Evolutionary conservation across 2,329 filamentous ascomycete species (phyloP).

Genomic region (Colletotrichum scovillei): DNA sequence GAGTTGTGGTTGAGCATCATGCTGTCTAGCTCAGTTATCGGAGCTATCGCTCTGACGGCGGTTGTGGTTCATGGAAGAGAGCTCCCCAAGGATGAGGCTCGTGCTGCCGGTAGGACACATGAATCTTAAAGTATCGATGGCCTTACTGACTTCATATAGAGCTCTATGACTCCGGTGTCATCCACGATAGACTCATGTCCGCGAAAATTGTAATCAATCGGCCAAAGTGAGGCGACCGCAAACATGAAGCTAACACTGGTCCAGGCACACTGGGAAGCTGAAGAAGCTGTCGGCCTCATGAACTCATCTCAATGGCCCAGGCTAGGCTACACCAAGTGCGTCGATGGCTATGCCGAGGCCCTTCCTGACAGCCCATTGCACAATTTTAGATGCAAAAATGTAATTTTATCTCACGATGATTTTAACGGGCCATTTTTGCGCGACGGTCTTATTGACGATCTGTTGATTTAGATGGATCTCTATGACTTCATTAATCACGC

Average conservation of each 20-base stretch:
- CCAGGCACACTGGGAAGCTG: conserved; percentile 35
- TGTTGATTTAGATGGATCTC: conserved; percentile 52
- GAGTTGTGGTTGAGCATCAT: conserved; percentile 14
- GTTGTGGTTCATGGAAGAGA: conserved; percentile 33
- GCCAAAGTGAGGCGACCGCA: fast-evolving
- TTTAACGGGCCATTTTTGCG: no score
- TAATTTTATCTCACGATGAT: neutral
- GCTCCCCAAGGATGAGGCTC: conserved; percentile 36
- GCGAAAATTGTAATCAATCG: conserved; percentile 28
- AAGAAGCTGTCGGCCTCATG: conserved; percentile 37
- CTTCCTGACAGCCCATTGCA: conserved; percentile 38
- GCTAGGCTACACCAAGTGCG: conserved; percentile 39
- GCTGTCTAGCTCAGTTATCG: conserved; percentile 34
- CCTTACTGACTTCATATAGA: conserved; percentile 16
- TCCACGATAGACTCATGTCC: conserved; percentile 39
- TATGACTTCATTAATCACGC: conserved; percentile 65
- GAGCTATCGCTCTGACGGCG: conserved; percentile 33
- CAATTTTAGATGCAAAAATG: conserved; percentile 40
- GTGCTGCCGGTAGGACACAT: conserved; percentile 33
- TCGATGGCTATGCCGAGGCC: conserved; percentile 38
- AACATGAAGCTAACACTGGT: neutral
- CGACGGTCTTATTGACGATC: neutral
- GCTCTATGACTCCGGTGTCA: conserved; percentile 40
- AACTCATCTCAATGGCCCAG: conserved; percentile 39
- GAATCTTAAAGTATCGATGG: fast-evolving